Conservation (phyloP, 352 stramenopile species). For the Thalassiosira livingstoniorum region DNA sequence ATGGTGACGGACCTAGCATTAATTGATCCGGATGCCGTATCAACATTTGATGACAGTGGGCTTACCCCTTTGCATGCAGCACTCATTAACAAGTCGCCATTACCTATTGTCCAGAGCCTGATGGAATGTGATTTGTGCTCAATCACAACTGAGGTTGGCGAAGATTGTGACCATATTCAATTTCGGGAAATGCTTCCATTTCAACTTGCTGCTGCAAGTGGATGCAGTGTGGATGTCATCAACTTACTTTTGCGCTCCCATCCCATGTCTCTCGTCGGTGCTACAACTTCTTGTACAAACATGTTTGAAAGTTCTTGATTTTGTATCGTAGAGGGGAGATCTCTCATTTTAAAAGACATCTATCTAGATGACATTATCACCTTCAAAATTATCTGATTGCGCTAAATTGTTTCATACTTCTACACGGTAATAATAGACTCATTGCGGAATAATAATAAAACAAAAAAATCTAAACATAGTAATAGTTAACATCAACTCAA, state of each 20-base stretch:
- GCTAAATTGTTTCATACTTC: no score
- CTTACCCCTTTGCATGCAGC: constrained; percentile 36
- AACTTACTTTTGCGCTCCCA: constrained; percentile 11
- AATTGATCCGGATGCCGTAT: background rate
- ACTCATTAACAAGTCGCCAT: constrained; percentile 15
- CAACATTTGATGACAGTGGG: constrained; percentile 26
- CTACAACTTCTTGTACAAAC: no score
- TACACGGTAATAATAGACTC: no score
- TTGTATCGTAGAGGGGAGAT: no score
- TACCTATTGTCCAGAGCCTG: background rate
- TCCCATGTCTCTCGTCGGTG: background rate
- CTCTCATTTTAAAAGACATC: no score
- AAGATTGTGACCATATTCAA: constrained; percentile 8
- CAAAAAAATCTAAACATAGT: no score
- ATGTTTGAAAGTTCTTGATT: no score
- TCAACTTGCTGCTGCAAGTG: constrained; percentile 28
- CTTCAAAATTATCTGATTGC: no score
- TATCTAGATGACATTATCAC: no score
- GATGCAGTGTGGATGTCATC: constrained; percentile 16
- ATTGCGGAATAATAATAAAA: no score
- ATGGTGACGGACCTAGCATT: constrained; percentile 1
- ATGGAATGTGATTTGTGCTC: constrained; percentile 11
- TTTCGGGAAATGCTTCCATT: constrained; percentile 28
- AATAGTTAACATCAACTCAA: no score
- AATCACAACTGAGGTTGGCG: constrained; percentile 7